phyloP scores from a whole-genome alignment of 805 yeast genomes.

The Sugiyamaella chiloensis region DNA sequence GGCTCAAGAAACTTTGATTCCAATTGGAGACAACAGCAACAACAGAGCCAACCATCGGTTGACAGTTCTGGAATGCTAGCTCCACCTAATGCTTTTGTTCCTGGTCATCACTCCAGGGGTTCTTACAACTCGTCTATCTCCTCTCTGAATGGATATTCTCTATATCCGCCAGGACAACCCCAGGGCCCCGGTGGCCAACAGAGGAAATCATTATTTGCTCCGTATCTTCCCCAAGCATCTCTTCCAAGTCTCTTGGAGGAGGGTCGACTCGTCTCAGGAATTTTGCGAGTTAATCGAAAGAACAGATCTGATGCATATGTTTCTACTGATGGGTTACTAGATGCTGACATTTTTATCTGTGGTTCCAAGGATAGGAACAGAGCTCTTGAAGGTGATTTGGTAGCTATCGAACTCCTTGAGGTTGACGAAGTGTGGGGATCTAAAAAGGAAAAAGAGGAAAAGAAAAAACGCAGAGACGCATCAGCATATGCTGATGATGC shows the following conservation, averaged over 20 bases:
- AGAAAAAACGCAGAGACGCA: conserved; percentile 75
- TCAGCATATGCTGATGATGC: conserved; percentile 35
- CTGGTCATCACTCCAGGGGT: conserved; percentile 75
- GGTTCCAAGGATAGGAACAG: conserved; percentile 98
- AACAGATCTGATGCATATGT: conserved; percentile 98
- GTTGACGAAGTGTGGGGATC: conserved; percentile 98
- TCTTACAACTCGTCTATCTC: conserved; percentile 58
- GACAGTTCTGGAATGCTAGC: conserved; percentile 11
- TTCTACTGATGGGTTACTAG: conserved; percentile 92
- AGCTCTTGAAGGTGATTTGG: conserved; percentile 94
- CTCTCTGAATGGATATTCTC: conserved; percentile 35
- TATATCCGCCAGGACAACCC: conserved; percentile 13
- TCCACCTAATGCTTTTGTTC: conserved; percentile 46
- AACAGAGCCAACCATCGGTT: neutral
- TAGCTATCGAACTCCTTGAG: conserved; percentile 88
- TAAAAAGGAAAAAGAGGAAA: conserved; percentile 94
- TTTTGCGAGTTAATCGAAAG: conserved; percentile 88
- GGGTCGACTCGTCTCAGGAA: conserved; percentile 90
- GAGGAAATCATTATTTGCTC: conserved; percentile 78
- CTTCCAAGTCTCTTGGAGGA: conserved; percentile 85
- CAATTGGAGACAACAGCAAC: conserved; percentile 27
- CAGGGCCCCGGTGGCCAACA: conserved; percentile 28
- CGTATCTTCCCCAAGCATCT: conserved; percentile 90
- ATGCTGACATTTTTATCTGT: conserved; percentile 95
- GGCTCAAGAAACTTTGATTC: conserved; percentile 29